Base-by-base conservation (phyloP, 169 alveolate genomes). In the Cryptosporidium sp. region DNA sequence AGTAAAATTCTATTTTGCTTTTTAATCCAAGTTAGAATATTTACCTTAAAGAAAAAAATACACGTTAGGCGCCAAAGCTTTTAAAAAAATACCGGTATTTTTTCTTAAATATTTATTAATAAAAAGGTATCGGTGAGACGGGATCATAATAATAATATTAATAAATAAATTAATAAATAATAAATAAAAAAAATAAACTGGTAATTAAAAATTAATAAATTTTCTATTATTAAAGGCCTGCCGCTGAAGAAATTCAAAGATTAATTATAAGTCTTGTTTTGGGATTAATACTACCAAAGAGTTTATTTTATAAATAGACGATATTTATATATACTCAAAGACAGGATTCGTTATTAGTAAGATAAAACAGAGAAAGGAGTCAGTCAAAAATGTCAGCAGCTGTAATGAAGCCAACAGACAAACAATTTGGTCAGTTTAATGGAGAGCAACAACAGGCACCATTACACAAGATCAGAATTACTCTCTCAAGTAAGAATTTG, bases 401-500 rank as follows among this genome's bases (percentile, higher is more conserved):
- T 26, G 89, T 65, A 80, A 65, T 62, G 80, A 80, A 80, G n/a
- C 80, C 56, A 62, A 33, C 89, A 39, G 89, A 80, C 4, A 80
- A 80, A 21, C 89, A 80, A 23, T 80, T 80, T 80, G 89, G 89
- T 26, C 89, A 80, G 53, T 80, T 80, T 29, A 53, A 45, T 91
- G 97, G 93, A 35, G 96, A 93, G 93, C 97, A 94, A 92, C 97
- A 94, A 92, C 94, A 96, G 95, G 92, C 89, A 93, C 94, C 95
- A 75, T 94, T 94, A 92, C 98, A 96, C 93, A 93, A 95, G 89
- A 97, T 97, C 71, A 97, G 98, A 69, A 95, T 97, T 86, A 96
- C 99, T 75, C 94, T 97, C 85, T 95, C 97, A 84, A 95, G 97
- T 92, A 95, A 95, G 86, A 96, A 96, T 87, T 94, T 96, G 72